Evolutionary conservation across 192 early-diverging fungal species (phyloP), one percentile per base, ranked within the genome.

Genomic region (Powellomyces hirtus): DNA sequence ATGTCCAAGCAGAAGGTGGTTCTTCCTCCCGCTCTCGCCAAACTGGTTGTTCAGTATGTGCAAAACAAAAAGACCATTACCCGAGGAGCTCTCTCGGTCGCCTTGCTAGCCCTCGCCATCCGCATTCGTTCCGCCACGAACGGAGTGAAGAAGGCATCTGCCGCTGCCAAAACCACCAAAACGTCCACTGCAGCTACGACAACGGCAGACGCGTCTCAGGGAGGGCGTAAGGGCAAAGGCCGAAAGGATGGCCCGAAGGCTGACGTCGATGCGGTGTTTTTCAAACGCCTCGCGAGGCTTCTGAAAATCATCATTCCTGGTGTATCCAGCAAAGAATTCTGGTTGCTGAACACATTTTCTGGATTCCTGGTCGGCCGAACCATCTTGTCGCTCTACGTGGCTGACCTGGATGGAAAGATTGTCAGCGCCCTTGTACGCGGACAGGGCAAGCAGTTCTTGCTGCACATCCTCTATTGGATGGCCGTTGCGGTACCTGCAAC

Each of bases 401-500:
- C 96, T 2, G 77, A 91, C 30, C 79, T 94, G 11, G 92, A 94
- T 75, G 92, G 92, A 40, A 73, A 85, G n/a, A 92, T 94, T 58
- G 90, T 92, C 24, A 86, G 84, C 63, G 89, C 92, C 11, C 71
- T 92, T 30, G 91, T 91, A 27, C 80, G 88, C 26, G 90, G 89
- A 10, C 79, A 91, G 51, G 88, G 88, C 35, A 85, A 79, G 64
- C 89, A 91, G 71, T 98, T 98, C 72, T 70, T 96, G 55, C 72
- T 79, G 42, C 89, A 94, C 11, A 88, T 98, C 49, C 79, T 88
- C 38, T 91, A 88, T 79, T 97, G 94, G 94, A 94, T 96, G 91
- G 83, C 79, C 20, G 87, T 97, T 53, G 94, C 94, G 14, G 82
- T 98, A 30, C 96, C 96, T 5, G 96, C 94, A 11, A 98, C 96